Conservation (phyloP, 345 rosid genomes). For the Kernera saxatilis region DNA sequence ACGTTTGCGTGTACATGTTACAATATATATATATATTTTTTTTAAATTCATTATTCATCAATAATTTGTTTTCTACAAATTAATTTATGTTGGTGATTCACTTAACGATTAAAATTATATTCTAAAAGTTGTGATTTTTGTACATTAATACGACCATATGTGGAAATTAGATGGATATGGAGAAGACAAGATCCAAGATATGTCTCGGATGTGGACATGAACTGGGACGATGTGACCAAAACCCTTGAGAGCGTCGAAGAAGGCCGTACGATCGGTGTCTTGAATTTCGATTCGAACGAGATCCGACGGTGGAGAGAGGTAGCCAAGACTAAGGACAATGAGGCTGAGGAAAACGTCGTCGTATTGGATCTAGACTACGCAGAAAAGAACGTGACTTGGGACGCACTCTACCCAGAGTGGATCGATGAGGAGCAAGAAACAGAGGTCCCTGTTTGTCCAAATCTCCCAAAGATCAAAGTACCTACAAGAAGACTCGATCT, state of each 20-base stretch:
- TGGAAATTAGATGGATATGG: constrained; percentile 52
- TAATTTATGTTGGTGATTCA: neutral
- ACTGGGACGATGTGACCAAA: constrained; percentile 67
- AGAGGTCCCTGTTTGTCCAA: constrained; percentile 73
- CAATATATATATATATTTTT: neutral
- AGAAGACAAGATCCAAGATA: constrained; percentile 60
- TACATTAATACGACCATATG: neutral
- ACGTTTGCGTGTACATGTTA: neutral
- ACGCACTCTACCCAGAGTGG: constrained; percentile 88
- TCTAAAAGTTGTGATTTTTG: neutral
- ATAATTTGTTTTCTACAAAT: neutral
- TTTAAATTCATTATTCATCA: neutral
- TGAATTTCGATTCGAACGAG: constrained; percentile 67
- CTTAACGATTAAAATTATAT: neutral
- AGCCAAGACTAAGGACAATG: constrained; percentile 39
- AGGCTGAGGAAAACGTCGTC: constrained; percentile 14
- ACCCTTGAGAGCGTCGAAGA: constrained; percentile 40
- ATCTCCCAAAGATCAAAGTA: constrained; percentile 53
- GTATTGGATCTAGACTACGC: constrained; percentile 46
- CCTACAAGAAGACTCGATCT: constrained; percentile 69
- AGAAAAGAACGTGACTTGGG: constrained; percentile 63
- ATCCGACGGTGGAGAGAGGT: constrained; percentile 57
- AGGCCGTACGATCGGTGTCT: constrained; percentile 63
- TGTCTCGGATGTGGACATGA: constrained; percentile 44
- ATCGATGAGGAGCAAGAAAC: constrained; percentile 93